phyloP scores from a whole-genome alignment of 2,329 filamentous ascomycete species.

The Grosmannia serpens region DNA sequence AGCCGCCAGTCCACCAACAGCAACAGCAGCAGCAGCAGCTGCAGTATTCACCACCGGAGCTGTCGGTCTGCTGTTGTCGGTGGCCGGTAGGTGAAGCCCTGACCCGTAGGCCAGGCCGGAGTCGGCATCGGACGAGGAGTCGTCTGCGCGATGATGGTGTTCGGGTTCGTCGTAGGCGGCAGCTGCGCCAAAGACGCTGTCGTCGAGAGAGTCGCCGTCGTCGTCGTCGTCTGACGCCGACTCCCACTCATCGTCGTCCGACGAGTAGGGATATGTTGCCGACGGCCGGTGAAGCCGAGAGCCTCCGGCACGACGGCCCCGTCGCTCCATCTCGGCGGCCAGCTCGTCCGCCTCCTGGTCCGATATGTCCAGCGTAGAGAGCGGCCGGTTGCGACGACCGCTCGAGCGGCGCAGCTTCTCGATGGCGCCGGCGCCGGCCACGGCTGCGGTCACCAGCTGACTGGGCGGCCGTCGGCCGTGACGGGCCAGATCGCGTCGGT shows the following conservation, averaged over 20 bases:
- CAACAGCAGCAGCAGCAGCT: background rate
- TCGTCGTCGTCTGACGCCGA: conserved; percentile 35
- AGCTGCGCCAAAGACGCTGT: conserved; percentile 24
- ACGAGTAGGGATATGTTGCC: conserved; percentile 25
- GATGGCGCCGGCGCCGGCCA: conserved; percentile 27
- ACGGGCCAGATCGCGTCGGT: conserved; percentile 34
- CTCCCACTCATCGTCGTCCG: conserved; percentile 45
- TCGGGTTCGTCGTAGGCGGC: conserved; percentile 24
- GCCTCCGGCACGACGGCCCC: background rate
- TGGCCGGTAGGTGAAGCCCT: conserved; percentile 12
- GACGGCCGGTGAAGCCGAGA: background rate
- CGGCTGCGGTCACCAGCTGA: conserved; percentile 25
- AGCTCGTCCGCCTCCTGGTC: conserved; percentile 1
- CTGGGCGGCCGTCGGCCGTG: conserved; percentile 27
- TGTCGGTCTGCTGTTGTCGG: background rate
- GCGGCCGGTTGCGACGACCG: conserved; percentile 20
- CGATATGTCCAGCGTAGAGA: background rate
- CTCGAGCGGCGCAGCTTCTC: conserved; percentile 29
- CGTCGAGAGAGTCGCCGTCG: conserved; percentile 26
- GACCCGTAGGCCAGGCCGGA: conserved; percentile 33
- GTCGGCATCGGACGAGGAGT: conserved; percentile 19
- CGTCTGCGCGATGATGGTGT: background rate
- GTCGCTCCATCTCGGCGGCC: background rate
- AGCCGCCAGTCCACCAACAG: background rate
- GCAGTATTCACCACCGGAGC: background rate